Conservation (phyloP, 225 moss, liverwort and hornwort genomes). For the Pleurozium schreberi region DNA sequence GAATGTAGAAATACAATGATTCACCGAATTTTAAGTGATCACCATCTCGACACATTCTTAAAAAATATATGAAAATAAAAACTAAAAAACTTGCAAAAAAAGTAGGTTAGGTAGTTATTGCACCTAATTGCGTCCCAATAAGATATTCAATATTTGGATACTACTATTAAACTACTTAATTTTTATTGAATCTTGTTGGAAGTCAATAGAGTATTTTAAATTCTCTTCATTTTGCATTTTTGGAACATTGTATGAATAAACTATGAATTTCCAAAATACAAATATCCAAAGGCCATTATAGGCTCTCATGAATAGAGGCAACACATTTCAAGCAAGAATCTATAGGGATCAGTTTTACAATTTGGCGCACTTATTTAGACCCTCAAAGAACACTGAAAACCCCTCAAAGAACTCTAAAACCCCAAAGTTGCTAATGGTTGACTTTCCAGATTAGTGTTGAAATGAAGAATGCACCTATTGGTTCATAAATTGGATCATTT, state of each 20-base stretch:
- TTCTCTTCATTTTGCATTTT: background rate
- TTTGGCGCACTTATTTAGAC: background rate
- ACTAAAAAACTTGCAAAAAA: too few relatives aligned
- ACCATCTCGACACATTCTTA: too few relatives aligned
- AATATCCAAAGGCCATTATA: too few relatives aligned
- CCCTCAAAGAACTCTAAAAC: too few relatives aligned
- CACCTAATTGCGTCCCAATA: background rate
- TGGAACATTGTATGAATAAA: background rate
- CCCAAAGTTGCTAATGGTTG: background rate
- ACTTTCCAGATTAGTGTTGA: background rate
- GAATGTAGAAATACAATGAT: background rate
- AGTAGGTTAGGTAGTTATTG: rapidly evolving
- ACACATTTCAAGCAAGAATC: background rate
- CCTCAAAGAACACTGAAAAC: background rate
- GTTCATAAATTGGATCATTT: background rate
- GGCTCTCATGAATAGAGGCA: background rate
- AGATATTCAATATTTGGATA: background rate
- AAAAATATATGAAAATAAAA: too few relatives aligned
- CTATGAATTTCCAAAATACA: background rate
- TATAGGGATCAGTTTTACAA: background rate
- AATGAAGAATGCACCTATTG: background rate
- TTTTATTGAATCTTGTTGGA: background rate
- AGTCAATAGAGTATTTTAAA: background rate
- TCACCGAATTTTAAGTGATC: background rate
- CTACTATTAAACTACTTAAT: background rate